Percentiles rank a stretch among this genome's conserved stretches.
Evolutionary conservation across 768 basidiomycete species (phyloP).

Genomic region (Epithele typhae): DNA sequence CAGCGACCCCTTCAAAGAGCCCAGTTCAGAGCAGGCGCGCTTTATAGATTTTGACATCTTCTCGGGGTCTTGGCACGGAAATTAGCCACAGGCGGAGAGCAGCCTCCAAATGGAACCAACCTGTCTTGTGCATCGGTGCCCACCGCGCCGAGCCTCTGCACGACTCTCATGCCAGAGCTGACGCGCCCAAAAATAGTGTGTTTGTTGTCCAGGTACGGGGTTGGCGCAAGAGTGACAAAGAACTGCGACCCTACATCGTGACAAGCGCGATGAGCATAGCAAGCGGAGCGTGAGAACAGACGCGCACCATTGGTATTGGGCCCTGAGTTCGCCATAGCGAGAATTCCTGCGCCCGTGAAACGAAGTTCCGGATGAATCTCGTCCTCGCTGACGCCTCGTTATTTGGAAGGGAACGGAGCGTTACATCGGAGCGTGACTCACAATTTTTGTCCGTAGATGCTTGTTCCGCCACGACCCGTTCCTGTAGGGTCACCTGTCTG

Average conservation of each 20-base stretch:
- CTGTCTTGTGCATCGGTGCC: constrained; percentile 84
- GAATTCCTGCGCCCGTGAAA: constrained; percentile 94
- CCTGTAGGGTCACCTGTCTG: constrained; percentile 96
- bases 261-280: background rate
- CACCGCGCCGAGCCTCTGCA: constrained; percentile 88
- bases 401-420: background rate
- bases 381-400: constrained; percentile 56
- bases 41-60: constrained; percentile 91
- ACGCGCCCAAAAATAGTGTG: constrained; percentile 93
- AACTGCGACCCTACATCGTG: constrained; percentile 78
- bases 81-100: background rate
- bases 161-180: constrained; percentile 84
- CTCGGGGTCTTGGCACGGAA: constrained; percentile 41
- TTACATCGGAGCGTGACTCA: constrained; percentile 31
- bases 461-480: constrained; percentile 87
- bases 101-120: constrained; percentile 37
- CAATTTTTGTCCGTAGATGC: constrained; percentile 89
- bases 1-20: no score
- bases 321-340: constrained; percentile 97
- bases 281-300: background rate
- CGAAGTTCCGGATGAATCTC: constrained; percentile 87
- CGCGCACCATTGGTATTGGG: constrained; percentile 79
- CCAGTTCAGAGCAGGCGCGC: constrained; percentile 37
- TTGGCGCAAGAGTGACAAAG: constrained; percentile 82
- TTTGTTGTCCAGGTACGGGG: constrained; percentile 80